These are phyloP conservation scores for Macrolepiota dolichaula DNA, from an alignment of 768 basidiomycete species.

Conservation along the genomic window DNA sequence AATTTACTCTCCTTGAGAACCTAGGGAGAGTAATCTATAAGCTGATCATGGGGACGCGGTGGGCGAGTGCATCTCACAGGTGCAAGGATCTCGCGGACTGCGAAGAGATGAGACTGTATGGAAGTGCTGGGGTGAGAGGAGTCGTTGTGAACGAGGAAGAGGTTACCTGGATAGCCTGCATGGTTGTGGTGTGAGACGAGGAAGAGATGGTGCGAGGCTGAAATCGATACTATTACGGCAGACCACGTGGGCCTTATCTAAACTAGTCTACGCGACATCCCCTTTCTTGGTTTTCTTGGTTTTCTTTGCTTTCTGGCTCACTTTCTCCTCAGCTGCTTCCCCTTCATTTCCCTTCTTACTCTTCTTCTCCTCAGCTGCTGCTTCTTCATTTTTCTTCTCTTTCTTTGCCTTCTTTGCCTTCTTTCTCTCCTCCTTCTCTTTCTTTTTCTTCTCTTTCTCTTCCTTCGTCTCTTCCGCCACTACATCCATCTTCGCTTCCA, in stretches of 20 bases:
- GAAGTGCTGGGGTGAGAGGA: background rate
- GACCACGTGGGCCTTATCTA: constrained; percentile 6
- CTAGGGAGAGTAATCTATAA: constrained; percentile 40
- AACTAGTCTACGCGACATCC: constrained; percentile 5
- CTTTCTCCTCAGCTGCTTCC: constrained; percentile 22
- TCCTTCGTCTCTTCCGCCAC: background rate
- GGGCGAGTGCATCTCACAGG: constrained; percentile 52
- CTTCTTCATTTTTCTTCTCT: constrained; percentile 20
- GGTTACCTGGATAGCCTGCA: constrained; percentile 41
- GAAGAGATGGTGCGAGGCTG: constrained; percentile 14
- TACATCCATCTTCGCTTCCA: background rate
- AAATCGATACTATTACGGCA: constrained; percentile 10
- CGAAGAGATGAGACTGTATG: constrained; percentile 84
- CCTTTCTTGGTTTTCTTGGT: constrained; percentile 13
- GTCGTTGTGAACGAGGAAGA: background rate
- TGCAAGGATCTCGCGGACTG: constrained; percentile 90
- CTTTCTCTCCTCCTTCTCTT: constrained; percentile 28
- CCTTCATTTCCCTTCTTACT: constrained; percentile 2
- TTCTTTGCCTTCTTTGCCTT: constrained; percentile 17
- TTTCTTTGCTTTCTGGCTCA: constrained; percentile 6
- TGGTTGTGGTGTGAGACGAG: constrained; percentile 20
- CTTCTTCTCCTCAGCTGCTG: constrained; percentile 12
- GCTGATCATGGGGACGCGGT: constrained; percentile 22
- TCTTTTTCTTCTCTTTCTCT: constrained; percentile 25
- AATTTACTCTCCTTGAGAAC: constrained; percentile 98